Conservation (phyloP, 495 filamentous ascomycete species). For the Poronia punctata region DNA sequence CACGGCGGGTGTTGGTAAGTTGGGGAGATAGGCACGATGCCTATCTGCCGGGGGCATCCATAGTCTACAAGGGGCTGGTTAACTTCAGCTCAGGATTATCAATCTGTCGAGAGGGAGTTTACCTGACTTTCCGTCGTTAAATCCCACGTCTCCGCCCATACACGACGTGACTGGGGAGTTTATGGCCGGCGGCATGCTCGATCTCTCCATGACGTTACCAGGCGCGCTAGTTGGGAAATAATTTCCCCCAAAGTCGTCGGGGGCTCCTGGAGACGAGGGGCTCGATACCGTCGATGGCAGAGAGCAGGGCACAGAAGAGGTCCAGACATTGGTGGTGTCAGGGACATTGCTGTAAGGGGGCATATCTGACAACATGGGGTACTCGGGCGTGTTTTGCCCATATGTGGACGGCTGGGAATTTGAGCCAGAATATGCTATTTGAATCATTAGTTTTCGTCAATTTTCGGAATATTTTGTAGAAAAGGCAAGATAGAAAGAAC, state of each 20-base stretch:
- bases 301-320: constrained; percentile 21
- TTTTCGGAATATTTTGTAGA: no score
- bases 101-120: constrained; percentile 1
- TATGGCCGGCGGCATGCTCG: constrained; percentile 14
- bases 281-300: constrained; percentile 35
- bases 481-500: not conserved
- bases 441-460: constrained; percentile 14
- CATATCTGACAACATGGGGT: constrained; percentile 18
- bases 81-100: constrained; percentile 3
- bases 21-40: constrained; percentile 17
- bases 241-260: constrained; percentile 31
- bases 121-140: constrained; percentile 25
- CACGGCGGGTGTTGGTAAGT: constrained; percentile 21
- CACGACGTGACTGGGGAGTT: constrained; percentile 19
- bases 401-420: constrained; percentile 13
- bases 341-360: constrained; percentile 26
- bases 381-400: constrained; percentile 14
- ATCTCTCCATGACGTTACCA: constrained; percentile 25
- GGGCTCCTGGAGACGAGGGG: constrained; percentile 31
- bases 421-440: constrained; percentile 11
- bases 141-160: constrained; percentile 12
- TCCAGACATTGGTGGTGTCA: constrained; percentile 31
- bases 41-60: constrained; percentile 17
- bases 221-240: constrained; percentile 35
- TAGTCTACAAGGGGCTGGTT: constrained; percentile 18